phyloP scores from a whole-genome alignment of 371 early-diverging fungal genomes.

The Choanephora cucurbitarum region DNA sequence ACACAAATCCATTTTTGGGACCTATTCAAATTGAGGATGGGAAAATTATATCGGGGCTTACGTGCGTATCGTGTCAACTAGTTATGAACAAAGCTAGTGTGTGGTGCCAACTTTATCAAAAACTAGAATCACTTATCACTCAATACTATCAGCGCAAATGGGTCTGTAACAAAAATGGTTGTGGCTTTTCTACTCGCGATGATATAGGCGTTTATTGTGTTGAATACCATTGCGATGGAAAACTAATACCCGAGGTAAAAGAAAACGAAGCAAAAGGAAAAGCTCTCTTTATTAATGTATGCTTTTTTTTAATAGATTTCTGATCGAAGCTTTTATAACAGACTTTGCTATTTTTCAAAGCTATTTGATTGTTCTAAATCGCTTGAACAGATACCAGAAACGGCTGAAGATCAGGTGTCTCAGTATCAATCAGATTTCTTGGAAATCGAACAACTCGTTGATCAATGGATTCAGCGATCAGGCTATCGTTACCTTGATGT shows the following conservation, averaged over 20 bases:
- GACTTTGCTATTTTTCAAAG: conserved; percentile 33
- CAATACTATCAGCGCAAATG: conserved; percentile 62
- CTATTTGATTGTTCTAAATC: conserved; percentile 26
- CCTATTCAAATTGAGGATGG: conserved; percentile 38
- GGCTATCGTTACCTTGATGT: neutral
- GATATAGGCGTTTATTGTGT: conserved; percentile 68
- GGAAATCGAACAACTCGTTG: neutral
- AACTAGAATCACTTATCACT: conserved; percentile 40
- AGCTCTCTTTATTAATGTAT: neutral
- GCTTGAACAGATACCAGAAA: neutral
- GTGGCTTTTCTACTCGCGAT: conserved; percentile 47
- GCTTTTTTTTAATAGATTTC: conserved; percentile 27
- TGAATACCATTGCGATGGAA: conserved; percentile 65
- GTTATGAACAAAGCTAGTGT: conserved; percentile 44
- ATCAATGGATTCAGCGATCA: neutral
- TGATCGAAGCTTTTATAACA: conserved; percentile 38
- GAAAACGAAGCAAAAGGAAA: neutral
- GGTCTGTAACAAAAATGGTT: conserved; percentile 65
- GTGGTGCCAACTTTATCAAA: conserved; percentile 60
- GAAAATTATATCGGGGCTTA: conserved; percentile 29
- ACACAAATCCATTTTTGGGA: conserved; percentile 51
- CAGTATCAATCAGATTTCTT: neutral
- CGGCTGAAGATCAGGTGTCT: neutral
- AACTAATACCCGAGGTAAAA: conserved; percentile 58
- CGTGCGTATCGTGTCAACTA: conserved; percentile 56